Conservation (phyloP, 108 stramenopile genomes). For the Skeletonema costatum region DNA sequence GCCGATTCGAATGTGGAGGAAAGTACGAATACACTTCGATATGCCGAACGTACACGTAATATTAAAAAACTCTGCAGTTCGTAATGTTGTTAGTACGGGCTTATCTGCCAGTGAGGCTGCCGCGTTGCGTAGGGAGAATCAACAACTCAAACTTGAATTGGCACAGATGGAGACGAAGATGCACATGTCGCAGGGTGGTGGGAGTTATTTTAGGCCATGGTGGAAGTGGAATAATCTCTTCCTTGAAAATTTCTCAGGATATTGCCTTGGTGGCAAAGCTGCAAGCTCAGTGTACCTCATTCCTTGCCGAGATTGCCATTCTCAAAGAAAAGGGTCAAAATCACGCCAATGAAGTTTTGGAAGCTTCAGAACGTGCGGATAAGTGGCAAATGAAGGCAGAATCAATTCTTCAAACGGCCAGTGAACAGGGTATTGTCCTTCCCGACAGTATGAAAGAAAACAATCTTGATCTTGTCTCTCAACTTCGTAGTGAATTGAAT, state of each 20-base stretch:
- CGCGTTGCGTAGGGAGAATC: constrained; percentile 74
- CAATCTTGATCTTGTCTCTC: constrained; percentile 23
- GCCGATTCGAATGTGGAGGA: constrained; percentile 78
- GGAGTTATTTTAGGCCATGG: not conserved
- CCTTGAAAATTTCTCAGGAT: constrained; percentile 11
- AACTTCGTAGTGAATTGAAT: constrained; percentile 39
- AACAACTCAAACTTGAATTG: constrained; percentile 63
- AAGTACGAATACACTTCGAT: constrained; percentile 90
- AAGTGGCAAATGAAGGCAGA: constrained; percentile 55
- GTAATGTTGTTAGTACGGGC: constrained; percentile 76
- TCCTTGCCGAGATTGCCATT: constrained; percentile 44
- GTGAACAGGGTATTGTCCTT: constrained; percentile 37
- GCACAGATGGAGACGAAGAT: constrained; percentile 44
- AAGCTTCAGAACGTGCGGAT: constrained; percentile 56
- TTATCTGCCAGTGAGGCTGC: constrained; percentile 72
- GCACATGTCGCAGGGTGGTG: not conserved
- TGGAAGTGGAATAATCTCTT: not conserved
- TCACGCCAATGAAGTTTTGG: constrained; percentile 49
- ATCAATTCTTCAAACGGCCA: constrained; percentile 18
- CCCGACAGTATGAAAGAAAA: constrained; percentile 8
- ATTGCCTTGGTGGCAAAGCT: constrained; percentile 39
- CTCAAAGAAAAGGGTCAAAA: constrained; percentile 28
- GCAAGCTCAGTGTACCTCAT: constrained; percentile 44
- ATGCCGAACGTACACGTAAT: constrained; percentile 86
- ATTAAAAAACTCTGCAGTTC: constrained; percentile 84